These are phyloP conservation scores for Neurospora tetraspora DNA, from an alignment of 495 filamentous ascomycete genomes.

Conservation along the genomic window DNA sequence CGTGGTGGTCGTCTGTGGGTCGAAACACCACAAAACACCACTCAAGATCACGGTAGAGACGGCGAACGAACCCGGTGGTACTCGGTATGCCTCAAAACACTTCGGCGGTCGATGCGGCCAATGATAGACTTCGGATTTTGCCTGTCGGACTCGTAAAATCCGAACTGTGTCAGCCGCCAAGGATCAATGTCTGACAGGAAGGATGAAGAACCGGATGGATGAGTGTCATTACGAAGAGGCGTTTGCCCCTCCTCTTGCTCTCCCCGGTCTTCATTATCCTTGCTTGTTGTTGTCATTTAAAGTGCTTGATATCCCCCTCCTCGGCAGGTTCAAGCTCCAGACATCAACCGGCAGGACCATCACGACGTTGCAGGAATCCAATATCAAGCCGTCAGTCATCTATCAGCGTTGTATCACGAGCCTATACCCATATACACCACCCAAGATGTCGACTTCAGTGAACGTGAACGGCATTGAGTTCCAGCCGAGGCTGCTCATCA, in stretches of 20 bases:
- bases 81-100: background rate
- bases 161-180: background rate
- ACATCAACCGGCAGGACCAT: background rate
- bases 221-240: too few species aligned
- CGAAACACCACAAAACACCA: background rate
- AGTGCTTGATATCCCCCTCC: background rate
- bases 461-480: background rate
- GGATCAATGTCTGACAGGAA: background rate
- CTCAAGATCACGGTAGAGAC: background rate
- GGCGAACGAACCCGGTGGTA: background rate
- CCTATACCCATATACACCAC: background rate
- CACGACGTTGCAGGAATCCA: background rate
- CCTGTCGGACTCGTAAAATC: background rate
- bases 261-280: background rate
- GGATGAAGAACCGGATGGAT: background rate
- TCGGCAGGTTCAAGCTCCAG: background rate
- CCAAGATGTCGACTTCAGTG: background rate
- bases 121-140: background rate
- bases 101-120: background rate
- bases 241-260: background rate
- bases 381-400: background rate
- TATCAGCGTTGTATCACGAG: background rate
- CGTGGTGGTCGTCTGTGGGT: background rate
- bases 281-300: background rate
- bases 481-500: slow-evolving; percentile 26